phyloP scores from a whole-genome alignment of 2,329 filamentous ascomycete genomes.

The Ophiostoma sp. region DNA sequence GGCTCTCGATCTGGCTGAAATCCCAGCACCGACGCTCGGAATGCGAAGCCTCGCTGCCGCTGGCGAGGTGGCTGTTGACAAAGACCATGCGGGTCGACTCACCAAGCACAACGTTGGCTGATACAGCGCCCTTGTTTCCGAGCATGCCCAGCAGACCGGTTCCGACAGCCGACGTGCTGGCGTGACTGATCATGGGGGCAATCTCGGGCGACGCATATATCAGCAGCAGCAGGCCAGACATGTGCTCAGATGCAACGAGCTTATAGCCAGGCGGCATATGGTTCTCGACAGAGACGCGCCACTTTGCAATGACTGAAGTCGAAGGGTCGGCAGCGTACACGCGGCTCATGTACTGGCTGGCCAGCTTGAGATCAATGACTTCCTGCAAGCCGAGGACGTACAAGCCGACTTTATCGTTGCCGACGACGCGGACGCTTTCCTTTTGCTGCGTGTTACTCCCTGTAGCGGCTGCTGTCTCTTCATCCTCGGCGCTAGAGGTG shows the following conservation, averaged over 20 bases:
- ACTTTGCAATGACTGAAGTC: slow-evolving; percentile 57
- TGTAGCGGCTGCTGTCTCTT: slow-evolving; percentile 27
- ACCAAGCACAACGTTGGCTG: slow-evolving; percentile 74
- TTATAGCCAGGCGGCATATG: slow-evolving; percentile 72
- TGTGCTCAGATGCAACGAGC: slow-evolving; percentile 72
- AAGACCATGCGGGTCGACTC: slow-evolving; percentile 88
- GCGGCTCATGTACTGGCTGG: slow-evolving; percentile 67
- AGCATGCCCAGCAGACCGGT: slow-evolving; percentile 90
- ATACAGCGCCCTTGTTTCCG: slow-evolving; percentile 91
- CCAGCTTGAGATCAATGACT: slow-evolving; percentile 76
- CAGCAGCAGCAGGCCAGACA: slow-evolving; percentile 77
- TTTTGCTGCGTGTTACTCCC: slow-evolving; percentile 29
- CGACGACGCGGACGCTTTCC: slow-evolving; percentile 43
- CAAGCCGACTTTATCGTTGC: slow-evolving; percentile 68
- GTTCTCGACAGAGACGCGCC: slow-evolving; percentile 69
- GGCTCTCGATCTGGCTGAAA: slow-evolving; percentile 66
- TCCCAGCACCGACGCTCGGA: slow-evolving; percentile 89
- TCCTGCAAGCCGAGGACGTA: slow-evolving; percentile 92
- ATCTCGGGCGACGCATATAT: slow-evolving; percentile 79
- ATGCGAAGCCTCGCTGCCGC: slow-evolving; percentile 70
- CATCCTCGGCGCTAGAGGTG: slow-evolving; percentile 43
- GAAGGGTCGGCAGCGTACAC: slow-evolving; percentile 64
- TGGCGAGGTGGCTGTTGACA: slow-evolving; percentile 85
- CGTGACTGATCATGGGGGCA: slow-evolving; percentile 66
- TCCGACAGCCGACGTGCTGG: slow-evolving; percentile 77